Base-by-base conservation (phyloP, 129 eudicot genomes). In the Flaveria ramosissima region DNA sequence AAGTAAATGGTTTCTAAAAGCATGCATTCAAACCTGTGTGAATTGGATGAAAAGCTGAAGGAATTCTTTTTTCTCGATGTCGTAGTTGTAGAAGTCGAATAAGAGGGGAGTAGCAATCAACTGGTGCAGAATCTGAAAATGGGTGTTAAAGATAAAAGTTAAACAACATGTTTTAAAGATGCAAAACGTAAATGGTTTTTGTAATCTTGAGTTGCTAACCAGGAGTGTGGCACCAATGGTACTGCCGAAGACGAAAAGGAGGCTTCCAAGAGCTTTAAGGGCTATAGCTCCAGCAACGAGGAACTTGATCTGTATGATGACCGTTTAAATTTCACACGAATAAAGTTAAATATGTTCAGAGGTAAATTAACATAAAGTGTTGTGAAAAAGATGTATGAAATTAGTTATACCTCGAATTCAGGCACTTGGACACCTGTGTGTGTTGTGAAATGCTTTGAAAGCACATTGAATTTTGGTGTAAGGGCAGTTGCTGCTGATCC, bases 81-180 rank as follows among this genome's bases (percentile, higher is more conserved):
- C 97, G 32, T 92, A 82, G 92, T 92, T 92, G 89, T 92, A 92
- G 96, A 92, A 92, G 79, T 92, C 97, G 9, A 85, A 92, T 85
- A 92, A 84, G 78, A 92, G 74, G 50, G 97, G 96, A 16, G 96
- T 75, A 14, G 84, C 79, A 55, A 92, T 78, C 60, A 87, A 82
- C 79, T 89, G 96, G 68, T 92, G 96, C 73, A 92, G 71, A 82
- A 92, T 85, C 97, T 92, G 83, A 63, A 50, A 27, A 71, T 2
- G 9, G 15, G 47, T 16, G 71, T 61, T 3, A 32, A 20, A 47
- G 9, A 70, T 43, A 69, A 0, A 3, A 9, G 43, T 47, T 66
- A 11, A 4, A 46, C 16, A 0, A 12, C 1, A 1, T 32, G 30
- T 19, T 65, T 53, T 43, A 1, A 57, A 74, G 20, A 14, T 3